Conservation (phyloP, 225 moss, liverwort and hornwort species). For the Rhytidiadelphus loreus region DNA sequence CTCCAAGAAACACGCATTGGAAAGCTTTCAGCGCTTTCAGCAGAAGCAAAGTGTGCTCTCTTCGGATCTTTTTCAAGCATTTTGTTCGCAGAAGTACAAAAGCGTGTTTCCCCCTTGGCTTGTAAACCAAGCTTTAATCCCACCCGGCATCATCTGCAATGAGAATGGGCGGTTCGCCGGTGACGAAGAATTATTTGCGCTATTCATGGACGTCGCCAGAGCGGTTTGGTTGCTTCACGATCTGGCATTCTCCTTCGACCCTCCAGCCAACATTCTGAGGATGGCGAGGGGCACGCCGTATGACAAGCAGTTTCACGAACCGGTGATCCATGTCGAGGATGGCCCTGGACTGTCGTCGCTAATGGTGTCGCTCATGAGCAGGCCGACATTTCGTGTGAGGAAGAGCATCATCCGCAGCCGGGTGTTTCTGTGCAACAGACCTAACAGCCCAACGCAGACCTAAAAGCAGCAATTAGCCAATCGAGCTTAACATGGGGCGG, state of each 20-base stretch:
- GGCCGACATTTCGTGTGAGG: slow-evolving; percentile 4
- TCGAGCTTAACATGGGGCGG: too few relatives aligned
- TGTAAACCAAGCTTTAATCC: background rate
- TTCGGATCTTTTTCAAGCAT: background rate
- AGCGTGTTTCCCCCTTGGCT: background rate
- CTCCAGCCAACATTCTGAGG: slow-evolving; percentile 17
- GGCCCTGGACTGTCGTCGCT: background rate
- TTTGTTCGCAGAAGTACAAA: background rate
- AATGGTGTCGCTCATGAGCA: background rate
- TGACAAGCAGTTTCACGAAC: background rate
- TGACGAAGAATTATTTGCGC: background rate
- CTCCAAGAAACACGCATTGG: background rate
- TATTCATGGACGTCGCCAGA: background rate
- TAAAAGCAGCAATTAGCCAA: too few relatives aligned
- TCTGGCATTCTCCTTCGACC: slow-evolving; percentile 14
- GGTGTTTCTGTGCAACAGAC: background rate
- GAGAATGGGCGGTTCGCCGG: background rate
- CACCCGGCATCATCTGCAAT: background rate
- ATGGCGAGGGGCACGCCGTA: background rate
- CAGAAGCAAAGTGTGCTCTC: background rate
- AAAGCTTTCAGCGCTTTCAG: background rate
- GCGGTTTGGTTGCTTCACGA: slow-evolving; percentile 12
- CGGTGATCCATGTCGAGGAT: background rate
- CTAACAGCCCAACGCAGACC: too few relatives aligned
- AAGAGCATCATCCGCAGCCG: background rate